phyloP scores from a whole-genome alignment of 2,329 filamentous ascomycete genomes.

The Karstenula rhodostoma region DNA sequence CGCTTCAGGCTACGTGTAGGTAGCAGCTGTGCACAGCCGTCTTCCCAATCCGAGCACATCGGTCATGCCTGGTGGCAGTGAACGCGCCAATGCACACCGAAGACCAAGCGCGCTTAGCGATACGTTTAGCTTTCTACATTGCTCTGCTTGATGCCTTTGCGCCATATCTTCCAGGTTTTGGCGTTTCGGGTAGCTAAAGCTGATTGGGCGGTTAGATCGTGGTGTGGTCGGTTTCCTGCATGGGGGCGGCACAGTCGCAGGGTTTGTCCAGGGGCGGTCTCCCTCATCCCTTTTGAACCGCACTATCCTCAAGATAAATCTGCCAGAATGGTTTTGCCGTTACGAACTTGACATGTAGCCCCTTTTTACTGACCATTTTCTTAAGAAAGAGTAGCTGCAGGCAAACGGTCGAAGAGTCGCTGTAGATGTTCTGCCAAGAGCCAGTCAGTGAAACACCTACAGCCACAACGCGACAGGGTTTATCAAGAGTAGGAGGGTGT shows the following conservation, averaged over 20 bases:
- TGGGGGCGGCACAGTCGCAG: slow-evolving; percentile 8
- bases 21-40: neutral
- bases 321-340: no score
- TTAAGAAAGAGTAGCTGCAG: neutral
- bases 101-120: neutral
- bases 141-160: neutral
- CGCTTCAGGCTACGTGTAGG: neutral
- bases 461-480: no score
- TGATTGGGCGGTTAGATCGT: neutral
- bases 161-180: neutral
- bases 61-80: neutral
- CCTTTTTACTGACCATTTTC: neutral
- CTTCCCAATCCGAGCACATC: neutral
- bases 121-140: neutral
- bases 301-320: no score
- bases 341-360: no score
- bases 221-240: neutral
- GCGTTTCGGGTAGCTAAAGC: neutral
- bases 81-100: neutral
- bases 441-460: no score
- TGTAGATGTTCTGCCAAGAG: neutral
- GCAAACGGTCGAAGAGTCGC: neutral
- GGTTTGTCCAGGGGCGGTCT: neutral
- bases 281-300: neutral
- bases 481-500: neutral